Evolutionary conservation across 169 alveolate species (phyloP).

Genomic region (Eimeria falciformis): DNA sequence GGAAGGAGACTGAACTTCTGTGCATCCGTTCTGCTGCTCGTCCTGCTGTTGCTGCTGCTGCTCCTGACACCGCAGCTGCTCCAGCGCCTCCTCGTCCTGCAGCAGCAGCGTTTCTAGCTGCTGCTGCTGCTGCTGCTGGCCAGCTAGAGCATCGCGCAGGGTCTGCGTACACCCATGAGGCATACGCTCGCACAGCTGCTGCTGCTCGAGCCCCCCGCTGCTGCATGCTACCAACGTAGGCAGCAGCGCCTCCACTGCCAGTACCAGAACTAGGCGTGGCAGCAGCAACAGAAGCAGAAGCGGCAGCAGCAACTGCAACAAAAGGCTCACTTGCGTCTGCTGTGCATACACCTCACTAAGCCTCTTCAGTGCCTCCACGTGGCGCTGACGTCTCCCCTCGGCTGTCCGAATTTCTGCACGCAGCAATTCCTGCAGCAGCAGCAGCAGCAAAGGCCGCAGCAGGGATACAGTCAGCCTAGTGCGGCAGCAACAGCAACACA

Average conservation of each 20-base stretch:
- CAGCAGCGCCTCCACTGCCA: no score
- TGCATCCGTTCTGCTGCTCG: not conserved
- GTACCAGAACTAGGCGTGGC: not conserved
- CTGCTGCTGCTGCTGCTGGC: constrained; percentile 23
- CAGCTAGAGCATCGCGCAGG: not conserved
- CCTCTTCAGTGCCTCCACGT: not conserved
- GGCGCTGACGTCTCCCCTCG: constrained; percentile 5
- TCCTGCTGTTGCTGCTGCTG: not conserved
- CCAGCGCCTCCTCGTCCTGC: not conserved
- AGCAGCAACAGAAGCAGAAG: not conserved
- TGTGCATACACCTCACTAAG: not conserved
- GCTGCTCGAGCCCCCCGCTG: not conserved
- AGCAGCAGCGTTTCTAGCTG: constrained; percentile 11
- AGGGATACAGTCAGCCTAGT: not conserved
- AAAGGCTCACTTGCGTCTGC: not conserved
- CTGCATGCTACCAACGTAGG: not conserved
- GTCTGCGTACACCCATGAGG: not conserved
- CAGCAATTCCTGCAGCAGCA: constrained; percentile 38
- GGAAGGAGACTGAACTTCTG: no score
- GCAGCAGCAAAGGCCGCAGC: constrained; percentile 20
- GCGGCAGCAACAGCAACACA: not conserved
- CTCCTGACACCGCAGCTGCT: not conserved
- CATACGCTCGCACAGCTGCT: not conserved
- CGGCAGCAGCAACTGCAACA: not conserved
- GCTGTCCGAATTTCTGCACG: constrained; percentile 1